Percentiles rank a stretch among this genome's conserved stretches.
Evolutionary conservation across 192 early-diverging fungal genomes (phyloP).

Genomic region (Podila horticola): DNA sequence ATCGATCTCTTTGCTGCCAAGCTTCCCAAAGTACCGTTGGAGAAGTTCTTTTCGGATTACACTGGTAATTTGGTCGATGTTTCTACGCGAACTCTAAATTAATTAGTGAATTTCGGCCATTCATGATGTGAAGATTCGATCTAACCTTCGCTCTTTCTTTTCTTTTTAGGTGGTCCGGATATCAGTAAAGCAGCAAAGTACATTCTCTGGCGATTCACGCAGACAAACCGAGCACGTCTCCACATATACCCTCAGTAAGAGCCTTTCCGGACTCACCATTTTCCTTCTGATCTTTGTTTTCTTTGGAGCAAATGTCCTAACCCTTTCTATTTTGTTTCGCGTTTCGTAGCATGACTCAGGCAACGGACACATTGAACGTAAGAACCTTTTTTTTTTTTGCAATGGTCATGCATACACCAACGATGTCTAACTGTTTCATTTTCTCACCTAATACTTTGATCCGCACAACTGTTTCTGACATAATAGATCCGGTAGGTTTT

Average conservation of each 20-base stretch:
- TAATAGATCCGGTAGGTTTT: conserved; percentile 20
- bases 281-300: not conserved
- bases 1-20: conserved; percentile 90
- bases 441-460: not conserved
- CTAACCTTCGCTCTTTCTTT: not conserved
- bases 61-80: conserved; percentile 39
- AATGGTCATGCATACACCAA: not conserved
- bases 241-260: conserved; percentile 86
- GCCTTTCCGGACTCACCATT: not conserved
- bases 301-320: not conserved
- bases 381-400: conserved; percentile 2
- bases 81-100: not conserved
- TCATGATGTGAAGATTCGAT: not conserved
- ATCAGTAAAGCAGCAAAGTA: conserved; percentile 87
- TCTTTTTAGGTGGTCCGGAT: conserved; percentile 57
- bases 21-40: conserved; percentile 78
- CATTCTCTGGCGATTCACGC: conserved; percentile 89
- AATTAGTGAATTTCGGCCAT: not conserved
- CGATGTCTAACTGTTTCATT: not conserved
- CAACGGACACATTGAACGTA: conserved; percentile 89
- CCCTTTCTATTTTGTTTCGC: conserved; percentile 11
- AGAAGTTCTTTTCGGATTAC: conserved; percentile 92
- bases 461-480: not conserved
- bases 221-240: conserved; percentile 75
- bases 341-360: conserved; percentile 76